These are phyloP conservation scores for Pichia cephalocereana DNA, from an alignment of 805 yeast species.

Conservation along the genomic window DNA sequence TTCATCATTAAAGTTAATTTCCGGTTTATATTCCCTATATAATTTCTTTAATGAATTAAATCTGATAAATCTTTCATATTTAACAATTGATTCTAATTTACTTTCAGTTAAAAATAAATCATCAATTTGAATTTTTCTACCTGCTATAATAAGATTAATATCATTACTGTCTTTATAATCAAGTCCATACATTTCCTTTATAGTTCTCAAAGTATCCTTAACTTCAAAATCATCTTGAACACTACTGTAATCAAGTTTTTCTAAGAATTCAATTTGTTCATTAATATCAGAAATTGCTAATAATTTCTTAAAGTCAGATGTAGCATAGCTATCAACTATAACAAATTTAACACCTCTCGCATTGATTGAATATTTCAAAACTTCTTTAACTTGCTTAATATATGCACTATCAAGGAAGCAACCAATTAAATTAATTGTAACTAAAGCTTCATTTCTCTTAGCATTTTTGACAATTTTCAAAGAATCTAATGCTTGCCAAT, in stretches of 20 bases:
- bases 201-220: background rate
- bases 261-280: background rate
- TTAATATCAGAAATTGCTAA: conserved; percentile 1
- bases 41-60: background rate
- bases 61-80: conserved; percentile 9
- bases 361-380: conserved; percentile 18
- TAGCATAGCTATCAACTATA: conserved; percentile 11
- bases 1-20: background rate
- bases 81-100: conserved; percentile 3
- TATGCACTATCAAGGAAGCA: conserved; percentile 34
- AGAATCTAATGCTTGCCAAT: background rate
- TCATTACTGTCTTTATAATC: background rate
- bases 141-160: conserved; percentile 30
- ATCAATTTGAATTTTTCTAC: conserved; percentile 34
- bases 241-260: background rate
- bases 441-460: conserved; percentile 1
- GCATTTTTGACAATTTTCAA: background rate
- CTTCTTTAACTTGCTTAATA: conserved; percentile 35
- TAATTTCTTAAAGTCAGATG: conserved; percentile 4
- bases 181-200: conserved; percentile 1
- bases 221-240: conserved; percentile 1
- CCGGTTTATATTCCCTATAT: background rate
- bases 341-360: conserved; percentile 12
- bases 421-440: conserved; percentile 48
- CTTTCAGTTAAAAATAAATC: background rate